Percentiles rank a stretch among this genome's conserved stretches.
Conservation (phyloP, 1,284 basidiomycete species). For the Ganoderma leucocontextum region DNA sequence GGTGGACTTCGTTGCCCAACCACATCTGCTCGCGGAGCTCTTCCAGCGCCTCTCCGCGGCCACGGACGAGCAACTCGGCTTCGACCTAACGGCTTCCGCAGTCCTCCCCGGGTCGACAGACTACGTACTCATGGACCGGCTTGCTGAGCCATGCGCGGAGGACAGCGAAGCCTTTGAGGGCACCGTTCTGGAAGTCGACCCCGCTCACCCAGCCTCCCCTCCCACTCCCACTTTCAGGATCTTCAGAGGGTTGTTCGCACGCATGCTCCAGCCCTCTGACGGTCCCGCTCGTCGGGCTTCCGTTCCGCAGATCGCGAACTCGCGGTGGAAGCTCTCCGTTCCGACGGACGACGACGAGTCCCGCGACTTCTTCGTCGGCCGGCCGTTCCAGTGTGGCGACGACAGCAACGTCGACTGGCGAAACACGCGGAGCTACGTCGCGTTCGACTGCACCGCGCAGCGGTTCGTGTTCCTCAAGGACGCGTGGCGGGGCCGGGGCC, state of each 20-base stretch:
- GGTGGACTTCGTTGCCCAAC: background rate
- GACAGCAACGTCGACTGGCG: background rate
- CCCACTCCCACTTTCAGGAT: background rate
- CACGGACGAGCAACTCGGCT: constrained; percentile 17
- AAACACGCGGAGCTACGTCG: constrained; percentile 13
- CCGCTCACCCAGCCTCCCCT: background rate
- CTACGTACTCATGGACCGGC: constrained; percentile 12
- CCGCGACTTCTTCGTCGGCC: constrained; percentile 16
- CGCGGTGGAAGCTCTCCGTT: constrained; percentile 14
- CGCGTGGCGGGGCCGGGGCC: constrained; percentile 12
- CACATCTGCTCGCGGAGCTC: background rate
- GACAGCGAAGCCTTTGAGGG: background rate
- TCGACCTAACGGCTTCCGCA: constrained; percentile 9
- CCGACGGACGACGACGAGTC: background rate
- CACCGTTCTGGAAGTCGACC: background rate
- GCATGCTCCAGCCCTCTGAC: background rate
- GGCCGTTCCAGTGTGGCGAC: background rate
- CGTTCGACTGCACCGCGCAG: constrained; percentile 5
- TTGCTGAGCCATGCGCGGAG: background rate
- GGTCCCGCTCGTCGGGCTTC: too few species aligned
- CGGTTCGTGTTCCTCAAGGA: constrained; percentile 23
- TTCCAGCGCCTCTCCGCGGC: constrained; percentile 16
- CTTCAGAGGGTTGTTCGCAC: background rate
- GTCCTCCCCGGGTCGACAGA: constrained; percentile 15
- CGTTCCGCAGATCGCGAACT: background rate